A percentile compares a stretch with the other conserved stretches of the same genome.
Evolutionary conservation across 164 flowering plant genomes (phyloP).

Genomic region (Stephania yunnanensis): DNA sequence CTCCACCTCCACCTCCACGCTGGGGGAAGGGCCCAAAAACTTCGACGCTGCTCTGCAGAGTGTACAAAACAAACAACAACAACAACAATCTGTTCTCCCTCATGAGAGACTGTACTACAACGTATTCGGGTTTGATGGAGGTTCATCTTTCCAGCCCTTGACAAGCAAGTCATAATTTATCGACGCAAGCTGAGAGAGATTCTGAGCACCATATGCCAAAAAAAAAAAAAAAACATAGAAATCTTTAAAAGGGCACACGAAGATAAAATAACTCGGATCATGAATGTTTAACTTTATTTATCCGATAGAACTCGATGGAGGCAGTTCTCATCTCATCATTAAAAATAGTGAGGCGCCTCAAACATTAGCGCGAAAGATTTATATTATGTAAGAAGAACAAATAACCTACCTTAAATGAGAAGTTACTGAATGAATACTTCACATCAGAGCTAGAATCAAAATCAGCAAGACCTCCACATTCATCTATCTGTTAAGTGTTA

Average conservation of each 20-base stretch:
- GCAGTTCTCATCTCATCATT: not conserved
- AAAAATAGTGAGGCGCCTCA: not conserved
- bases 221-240: not conserved
- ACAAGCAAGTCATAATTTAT: constrained; percentile 90
- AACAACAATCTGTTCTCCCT: constrained; percentile 2
- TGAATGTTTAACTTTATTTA: too few species aligned
- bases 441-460: constrained; percentile 63
- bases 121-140: constrained; percentile 35
- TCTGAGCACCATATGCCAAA: constrained; percentile 35
- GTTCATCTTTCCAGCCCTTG: constrained; percentile 85
- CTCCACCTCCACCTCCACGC: too few species aligned
- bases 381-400: not conserved
- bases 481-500: constrained; percentile 61
- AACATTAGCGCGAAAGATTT: not conserved
- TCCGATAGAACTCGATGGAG: not conserved
- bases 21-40: too few species aligned
- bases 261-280: too few species aligned
- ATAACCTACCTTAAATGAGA: constrained; percentile 83
- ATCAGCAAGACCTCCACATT: constrained; percentile 77
- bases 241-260: not conserved
- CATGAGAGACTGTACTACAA: constrained; percentile 7
- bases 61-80: constrained; percentile 32
- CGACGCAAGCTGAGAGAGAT: constrained; percentile 95
- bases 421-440: constrained; percentile 92
- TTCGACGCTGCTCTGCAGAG: not conserved